Conservation (phyloP, 495 filamentous ascomycete species). For the Aspergillus indologenus region DNA sequence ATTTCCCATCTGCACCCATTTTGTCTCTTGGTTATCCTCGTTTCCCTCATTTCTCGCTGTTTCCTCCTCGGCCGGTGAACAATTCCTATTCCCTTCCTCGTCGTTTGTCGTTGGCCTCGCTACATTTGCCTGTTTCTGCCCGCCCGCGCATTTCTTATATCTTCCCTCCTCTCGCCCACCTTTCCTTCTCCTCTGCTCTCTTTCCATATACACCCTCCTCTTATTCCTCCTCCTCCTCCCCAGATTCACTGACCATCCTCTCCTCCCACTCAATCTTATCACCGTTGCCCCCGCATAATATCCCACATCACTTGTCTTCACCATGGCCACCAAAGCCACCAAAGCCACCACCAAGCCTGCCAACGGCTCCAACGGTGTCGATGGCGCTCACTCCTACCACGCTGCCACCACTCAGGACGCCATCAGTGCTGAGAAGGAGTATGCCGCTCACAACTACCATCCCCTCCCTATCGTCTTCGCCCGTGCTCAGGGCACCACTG, state of each 20-base stretch:
- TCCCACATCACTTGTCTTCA: conserved; percentile 14
- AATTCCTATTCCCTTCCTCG: neutral
- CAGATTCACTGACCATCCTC: conserved; percentile 2
- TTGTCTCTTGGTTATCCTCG: conserved; percentile 1
- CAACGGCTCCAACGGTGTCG: conserved; percentile 24
- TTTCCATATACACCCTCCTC: conserved; percentile 2
- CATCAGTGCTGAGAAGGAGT: conserved; percentile 75
- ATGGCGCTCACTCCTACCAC: conserved; percentile 62
- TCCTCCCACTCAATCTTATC: conserved; percentile 9
- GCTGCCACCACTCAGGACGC: conserved; percentile 74
- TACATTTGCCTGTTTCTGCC: neutral
- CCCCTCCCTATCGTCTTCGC: conserved; percentile 92
- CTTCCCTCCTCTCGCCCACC: conserved; percentile 5
- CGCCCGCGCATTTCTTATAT: conserved; percentile 11
- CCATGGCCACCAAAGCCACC: conserved; percentile 44
- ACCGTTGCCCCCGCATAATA: neutral
- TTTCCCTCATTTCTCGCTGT: neutral
- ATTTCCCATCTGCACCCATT: conserved; percentile 18
- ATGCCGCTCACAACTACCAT: conserved; percentile 98
- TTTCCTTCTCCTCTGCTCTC: conserved; percentile 3
- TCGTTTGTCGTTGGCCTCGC: neutral
- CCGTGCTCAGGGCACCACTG: conserved; percentile 73
- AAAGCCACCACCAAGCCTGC: conserved; percentile 5
- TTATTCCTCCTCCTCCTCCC: too few relatives aligned
- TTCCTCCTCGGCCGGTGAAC: neutral